A percentile compares a stretch with the other conserved stretches of the same genome.
These are phyloP conservation scores for Metarhizium humberi DNA, from an alignment of 2,329 filamentous ascomycete genomes.

Conservation along the genomic window DNA sequence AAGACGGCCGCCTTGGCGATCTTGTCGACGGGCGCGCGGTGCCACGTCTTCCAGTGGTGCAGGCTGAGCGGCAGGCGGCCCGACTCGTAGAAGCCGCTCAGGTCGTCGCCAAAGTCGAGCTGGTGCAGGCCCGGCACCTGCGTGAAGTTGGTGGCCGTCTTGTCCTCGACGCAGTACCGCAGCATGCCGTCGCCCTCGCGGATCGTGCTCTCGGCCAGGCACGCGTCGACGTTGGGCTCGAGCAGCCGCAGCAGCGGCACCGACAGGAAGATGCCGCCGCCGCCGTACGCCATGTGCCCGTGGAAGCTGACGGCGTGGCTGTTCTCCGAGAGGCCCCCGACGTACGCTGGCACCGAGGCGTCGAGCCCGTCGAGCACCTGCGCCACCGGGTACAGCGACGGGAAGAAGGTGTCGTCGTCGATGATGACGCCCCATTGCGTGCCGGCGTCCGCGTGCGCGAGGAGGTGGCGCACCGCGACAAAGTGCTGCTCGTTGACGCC, in stretches of 20 bases:
- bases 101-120: conserved; percentile 45
- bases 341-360: conserved; percentile 38
- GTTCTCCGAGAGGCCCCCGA: conserved; percentile 50
- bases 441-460: conserved; percentile 29
- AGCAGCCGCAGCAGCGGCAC: conserved; percentile 40
- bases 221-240: conserved; percentile 36
- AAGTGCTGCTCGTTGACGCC: conserved; percentile 48
- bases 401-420: conserved; percentile 57
- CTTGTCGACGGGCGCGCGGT: conserved; percentile 28
- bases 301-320: conserved; percentile 39
- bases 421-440: conserved; percentile 49
- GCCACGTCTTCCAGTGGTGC: conserved; percentile 58
- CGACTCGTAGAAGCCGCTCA: conserved; percentile 51
- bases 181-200: conserved; percentile 45
- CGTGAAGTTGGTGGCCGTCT: conserved; percentile 45
- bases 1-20: conserved; percentile 17
- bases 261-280: conserved; percentile 50
- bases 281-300: conserved; percentile 52
- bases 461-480: conserved; percentile 40
- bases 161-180: conserved; percentile 45
- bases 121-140: conserved; percentile 47
- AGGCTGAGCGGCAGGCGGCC: conserved; percentile 44
- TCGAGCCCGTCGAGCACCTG: conserved; percentile 38
- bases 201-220: conserved; percentile 32
- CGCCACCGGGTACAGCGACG: conserved; percentile 40